A percentile compares a stretch with the other conserved stretches of the same genome.
Evolutionary conservation across 306 rosid species (phyloP).

Genomic region (Prunus mume): DNA sequence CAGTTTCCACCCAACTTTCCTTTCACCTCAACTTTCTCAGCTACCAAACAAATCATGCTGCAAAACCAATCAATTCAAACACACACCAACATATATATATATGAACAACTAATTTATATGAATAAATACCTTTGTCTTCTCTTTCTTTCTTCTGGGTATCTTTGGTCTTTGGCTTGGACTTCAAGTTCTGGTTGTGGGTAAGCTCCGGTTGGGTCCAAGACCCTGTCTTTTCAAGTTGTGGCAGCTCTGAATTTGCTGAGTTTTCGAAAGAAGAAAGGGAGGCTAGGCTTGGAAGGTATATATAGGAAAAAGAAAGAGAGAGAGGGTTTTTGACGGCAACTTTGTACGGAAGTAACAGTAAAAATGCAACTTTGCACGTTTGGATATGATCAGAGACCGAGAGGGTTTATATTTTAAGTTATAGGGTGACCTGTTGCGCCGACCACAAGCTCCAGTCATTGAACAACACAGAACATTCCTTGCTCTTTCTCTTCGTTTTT

Average conservation of each 20-base stretch:
- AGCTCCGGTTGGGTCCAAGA: constrained; percentile 1
- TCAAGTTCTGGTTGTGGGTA: background rate
- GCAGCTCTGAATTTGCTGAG: background rate
- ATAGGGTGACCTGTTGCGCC: constrained; percentile 9
- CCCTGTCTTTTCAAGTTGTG: background rate
- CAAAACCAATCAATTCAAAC: background rate
- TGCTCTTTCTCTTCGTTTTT: constrained; percentile 8
- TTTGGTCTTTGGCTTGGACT: background rate
- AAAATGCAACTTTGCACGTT: too few species aligned
- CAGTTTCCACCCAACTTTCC: background rate
- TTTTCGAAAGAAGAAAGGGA: background rate
- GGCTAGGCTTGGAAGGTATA: constrained; percentile 7
- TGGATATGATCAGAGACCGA: too few species aligned
- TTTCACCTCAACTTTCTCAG: background rate
- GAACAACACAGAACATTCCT: constrained; percentile 24
- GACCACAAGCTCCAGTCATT: constrained; percentile 35
- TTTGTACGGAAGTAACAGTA: constrained; percentile 17
- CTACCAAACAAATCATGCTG: background rate
- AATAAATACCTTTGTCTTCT: constrained; percentile 12
- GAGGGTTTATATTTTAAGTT: too few species aligned
- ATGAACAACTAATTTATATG: background rate
- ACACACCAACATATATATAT: background rate
- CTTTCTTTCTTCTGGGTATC: background rate
- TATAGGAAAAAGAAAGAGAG: constrained; percentile 16
- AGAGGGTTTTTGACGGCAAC: background rate